phyloP scores from a whole-genome alignment of 1,139 yeast species.

The Geotrichum armillariae region DNA sequence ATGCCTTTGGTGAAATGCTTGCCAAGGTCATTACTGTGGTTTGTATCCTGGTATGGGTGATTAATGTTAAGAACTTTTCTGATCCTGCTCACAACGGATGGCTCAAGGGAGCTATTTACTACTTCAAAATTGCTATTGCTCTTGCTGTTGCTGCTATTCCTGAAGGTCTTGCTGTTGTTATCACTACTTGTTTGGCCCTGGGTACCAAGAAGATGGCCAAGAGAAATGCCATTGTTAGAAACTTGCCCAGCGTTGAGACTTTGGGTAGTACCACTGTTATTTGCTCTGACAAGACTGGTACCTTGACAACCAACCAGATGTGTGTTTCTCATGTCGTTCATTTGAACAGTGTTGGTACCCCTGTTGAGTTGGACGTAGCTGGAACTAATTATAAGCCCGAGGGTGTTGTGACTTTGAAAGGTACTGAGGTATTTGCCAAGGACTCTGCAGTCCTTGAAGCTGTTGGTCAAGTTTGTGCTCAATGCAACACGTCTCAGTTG shows the following conservation, averaged over 20 bases:
- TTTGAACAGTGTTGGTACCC: constrained; percentile 42
- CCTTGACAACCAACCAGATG: constrained; percentile 53
- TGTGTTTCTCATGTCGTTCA: constrained; percentile 40
- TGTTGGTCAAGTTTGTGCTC: constrained; percentile 35
- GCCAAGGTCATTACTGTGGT: constrained; percentile 46
- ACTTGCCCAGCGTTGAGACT: constrained; percentile 42
- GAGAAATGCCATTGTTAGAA: constrained; percentile 51
- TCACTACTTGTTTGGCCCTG: constrained; percentile 52
- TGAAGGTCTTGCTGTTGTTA: constrained; percentile 51
- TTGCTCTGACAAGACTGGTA: constrained; percentile 75
- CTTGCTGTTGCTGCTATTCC: constrained; percentile 55
- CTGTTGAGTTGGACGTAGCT: constrained; percentile 46
- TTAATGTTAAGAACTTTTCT: constrained; percentile 45
- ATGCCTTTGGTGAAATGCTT: constrained; percentile 45
- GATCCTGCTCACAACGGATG: constrained; percentile 44
- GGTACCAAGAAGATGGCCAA: constrained; percentile 53
- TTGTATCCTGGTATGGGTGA: constrained; percentile 47
- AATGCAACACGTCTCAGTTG: constrained; percentile 42
- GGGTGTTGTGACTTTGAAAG: constrained; percentile 42
- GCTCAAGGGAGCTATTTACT: constrained; percentile 48
- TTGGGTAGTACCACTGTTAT: constrained; percentile 48
- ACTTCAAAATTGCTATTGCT: constrained; percentile 52
- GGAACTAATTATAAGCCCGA: constrained; percentile 45
- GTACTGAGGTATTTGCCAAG: constrained; percentile 33
- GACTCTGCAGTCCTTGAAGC: constrained; percentile 31